Percentiles rank a stretch among this genome's conserved stretches.
phyloP scores from a whole-genome alignment of 768 basidiomycete genomes.

The Antrodiella citrinella region DNA sequence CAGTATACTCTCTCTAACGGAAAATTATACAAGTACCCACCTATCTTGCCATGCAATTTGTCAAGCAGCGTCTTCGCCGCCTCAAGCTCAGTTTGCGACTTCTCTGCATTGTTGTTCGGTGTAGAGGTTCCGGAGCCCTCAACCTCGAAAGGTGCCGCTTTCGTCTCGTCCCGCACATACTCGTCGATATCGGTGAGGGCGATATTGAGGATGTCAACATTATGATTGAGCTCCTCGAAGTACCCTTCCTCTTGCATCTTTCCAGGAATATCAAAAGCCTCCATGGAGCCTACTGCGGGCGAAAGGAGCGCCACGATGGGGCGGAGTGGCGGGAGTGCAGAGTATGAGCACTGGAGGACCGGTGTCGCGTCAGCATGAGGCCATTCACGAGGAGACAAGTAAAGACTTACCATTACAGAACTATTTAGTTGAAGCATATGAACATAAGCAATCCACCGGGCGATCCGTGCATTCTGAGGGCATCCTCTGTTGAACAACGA shows the following conservation, averaged over 20 bases:
- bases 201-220: conserved; percentile 48
- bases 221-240: conserved; percentile 50
- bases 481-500: conserved; percentile 45
- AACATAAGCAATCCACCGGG: conserved; percentile 47
- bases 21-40: conserved; percentile 31
- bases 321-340: conserved; percentile 41
- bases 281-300: conserved; percentile 29
- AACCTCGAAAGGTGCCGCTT: conserved; percentile 1
- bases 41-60: conserved; percentile 48
- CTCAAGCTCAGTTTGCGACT: conserved; percentile 34
- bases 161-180: conserved; percentile 44
- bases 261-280: conserved; percentile 44
- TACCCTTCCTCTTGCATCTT: conserved; percentile 41
- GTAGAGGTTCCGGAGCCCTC: conserved; percentile 11
- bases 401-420: conserved; percentile 13
- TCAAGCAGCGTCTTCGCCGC: conserved; percentile 42
- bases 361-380: no score
- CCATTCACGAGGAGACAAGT: no score
- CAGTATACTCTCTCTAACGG: neutral
- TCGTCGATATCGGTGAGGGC: conserved; percentile 50
- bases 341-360: conserved; percentile 38
- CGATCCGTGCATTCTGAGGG: conserved; percentile 43
- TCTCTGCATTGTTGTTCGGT: conserved; percentile 24
- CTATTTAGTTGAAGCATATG: conserved; percentile 24
- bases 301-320: conserved; percentile 44